phyloP scores from a whole-genome alignment of 1,139 yeast genomes.

The Pichia cactophila region DNA sequence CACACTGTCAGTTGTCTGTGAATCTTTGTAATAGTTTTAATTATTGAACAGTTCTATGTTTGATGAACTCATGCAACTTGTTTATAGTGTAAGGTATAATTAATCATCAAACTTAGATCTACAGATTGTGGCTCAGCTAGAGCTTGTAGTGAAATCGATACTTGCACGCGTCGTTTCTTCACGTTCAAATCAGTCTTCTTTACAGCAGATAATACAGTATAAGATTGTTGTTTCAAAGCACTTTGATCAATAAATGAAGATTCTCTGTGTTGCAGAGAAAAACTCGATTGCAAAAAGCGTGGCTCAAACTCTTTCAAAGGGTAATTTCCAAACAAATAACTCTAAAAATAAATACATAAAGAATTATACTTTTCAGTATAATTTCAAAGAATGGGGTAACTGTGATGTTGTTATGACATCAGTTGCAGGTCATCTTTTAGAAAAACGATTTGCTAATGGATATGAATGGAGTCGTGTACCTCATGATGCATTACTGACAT shows the following conservation, averaged over 20 bases:
- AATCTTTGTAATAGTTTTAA: too few species aligned
- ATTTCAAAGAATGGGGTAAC: slow-evolving; percentile 48
- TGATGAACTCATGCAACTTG: too few species aligned
- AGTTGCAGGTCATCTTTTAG: slow-evolving; percentile 77
- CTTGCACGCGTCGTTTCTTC: background rate
- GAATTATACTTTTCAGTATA: slow-evolving; percentile 71
- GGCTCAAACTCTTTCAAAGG: slow-evolving; percentile 69
- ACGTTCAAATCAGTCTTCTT: background rate
- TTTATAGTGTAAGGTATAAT: too few species aligned
- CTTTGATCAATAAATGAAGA: slow-evolving; percentile 25
- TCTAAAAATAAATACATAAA: slow-evolving; percentile 55
- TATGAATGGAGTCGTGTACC: slow-evolving; percentile 62
- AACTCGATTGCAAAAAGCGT: slow-evolving; percentile 91
- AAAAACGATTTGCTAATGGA: slow-evolving; percentile 57
- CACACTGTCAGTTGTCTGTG: background rate
- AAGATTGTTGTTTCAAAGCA: background rate
- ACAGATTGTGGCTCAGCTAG: too few species aligned
- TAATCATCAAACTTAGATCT: too few species aligned
- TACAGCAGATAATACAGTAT: too few species aligned
- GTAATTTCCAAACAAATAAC: slow-evolving; percentile 41
- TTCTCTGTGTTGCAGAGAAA: slow-evolving; percentile 95
- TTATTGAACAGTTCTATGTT: too few species aligned
- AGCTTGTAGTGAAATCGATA: too few species aligned
- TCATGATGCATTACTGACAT: slow-evolving; percentile 62
- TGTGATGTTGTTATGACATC: slow-evolving; percentile 89